Conservation (phyloP, 441 rosid genomes). For the Brassica hybrid region DNA sequence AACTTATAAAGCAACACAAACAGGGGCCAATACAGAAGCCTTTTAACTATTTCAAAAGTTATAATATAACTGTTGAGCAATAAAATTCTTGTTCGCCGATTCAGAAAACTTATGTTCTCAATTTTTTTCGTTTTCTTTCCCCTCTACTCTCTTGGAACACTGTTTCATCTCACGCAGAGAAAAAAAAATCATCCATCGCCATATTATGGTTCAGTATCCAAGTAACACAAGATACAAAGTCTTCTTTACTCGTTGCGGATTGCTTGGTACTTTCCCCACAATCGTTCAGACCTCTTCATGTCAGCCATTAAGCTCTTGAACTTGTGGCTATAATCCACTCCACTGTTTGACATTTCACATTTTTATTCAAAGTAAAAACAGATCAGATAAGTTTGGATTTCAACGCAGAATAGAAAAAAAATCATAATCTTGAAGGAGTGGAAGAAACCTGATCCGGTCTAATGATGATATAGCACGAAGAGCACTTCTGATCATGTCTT, state of each 20-base stretch:
- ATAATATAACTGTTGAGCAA: not conserved
- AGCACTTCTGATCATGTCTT: slow-evolving; percentile 99
- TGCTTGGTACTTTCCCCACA: slow-evolving; percentile 81
- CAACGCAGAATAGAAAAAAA: not conserved
- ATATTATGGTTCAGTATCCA: not conserved
- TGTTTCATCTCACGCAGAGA: slow-evolving; percentile 12
- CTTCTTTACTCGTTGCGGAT: slow-evolving; percentile 82
- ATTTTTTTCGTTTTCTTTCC: not conserved
- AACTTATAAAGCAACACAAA: not conserved
- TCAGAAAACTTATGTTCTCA: slow-evolving; percentile 17
- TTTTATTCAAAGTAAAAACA: not conserved
- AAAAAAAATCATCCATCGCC: slow-evolving; percentile 5
- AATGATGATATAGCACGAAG: slow-evolving; percentile 92
- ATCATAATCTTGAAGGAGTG: not conserved
- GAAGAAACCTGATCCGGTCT: slow-evolving; percentile 78
- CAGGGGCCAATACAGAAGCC: not conserved
- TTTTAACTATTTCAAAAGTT: not conserved
- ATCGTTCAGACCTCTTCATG: slow-evolving; percentile 64
- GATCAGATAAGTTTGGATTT: not conserved
- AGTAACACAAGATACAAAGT: slow-evolving; percentile 12
- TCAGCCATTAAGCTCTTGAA: slow-evolving; percentile 90
- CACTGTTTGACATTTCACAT: slow-evolving; percentile 47
- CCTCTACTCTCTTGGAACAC: slow-evolving; percentile 21
- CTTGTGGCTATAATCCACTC: slow-evolving; percentile 90
- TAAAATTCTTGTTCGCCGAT: slow-evolving; percentile 12